Conservation (phyloP, 768 basidiomycete species). For the Tubosaeta sp. region DNA sequence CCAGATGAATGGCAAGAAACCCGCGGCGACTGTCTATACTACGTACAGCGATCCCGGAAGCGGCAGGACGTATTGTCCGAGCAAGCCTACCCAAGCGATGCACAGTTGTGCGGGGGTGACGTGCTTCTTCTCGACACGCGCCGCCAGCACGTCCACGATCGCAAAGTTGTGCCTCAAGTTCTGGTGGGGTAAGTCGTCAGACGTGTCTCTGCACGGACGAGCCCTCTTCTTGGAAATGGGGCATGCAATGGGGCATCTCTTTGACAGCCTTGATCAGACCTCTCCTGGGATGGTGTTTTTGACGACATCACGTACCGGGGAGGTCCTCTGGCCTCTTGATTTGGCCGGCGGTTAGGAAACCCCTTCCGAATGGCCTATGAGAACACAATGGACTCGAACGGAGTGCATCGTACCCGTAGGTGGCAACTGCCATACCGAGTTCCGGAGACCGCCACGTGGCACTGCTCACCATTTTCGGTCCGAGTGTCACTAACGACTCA, state of each 20-base stretch:
- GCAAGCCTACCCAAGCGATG: slow-evolving; percentile 41
- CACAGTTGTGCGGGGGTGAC: slow-evolving; percentile 42
- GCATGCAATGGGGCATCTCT: slow-evolving; percentile 35
- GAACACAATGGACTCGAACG: background rate
- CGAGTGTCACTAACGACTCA: no score
- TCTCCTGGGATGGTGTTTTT: slow-evolving; percentile 27
- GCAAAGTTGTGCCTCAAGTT: slow-evolving; percentile 41
- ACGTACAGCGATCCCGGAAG: slow-evolving; percentile 46
- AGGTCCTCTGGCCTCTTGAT: slow-evolving; percentile 39
- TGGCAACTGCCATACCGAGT: slow-evolving; percentile 54
- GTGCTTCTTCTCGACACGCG: slow-evolving; percentile 39
- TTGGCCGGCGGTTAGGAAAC: slow-evolving; percentile 49
- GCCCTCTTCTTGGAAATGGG: slow-evolving; percentile 46
- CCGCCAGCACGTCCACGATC: slow-evolving; percentile 39
- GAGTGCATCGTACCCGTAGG: slow-evolving; percentile 45
- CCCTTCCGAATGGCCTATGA: slow-evolving; percentile 48
- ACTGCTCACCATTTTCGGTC: no score
- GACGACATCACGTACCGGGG: slow-evolving; percentile 16
- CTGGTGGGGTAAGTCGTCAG: slow-evolving; percentile 10
- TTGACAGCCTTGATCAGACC: no score
- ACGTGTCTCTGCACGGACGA: background rate
- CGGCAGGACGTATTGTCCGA: slow-evolving; percentile 43
- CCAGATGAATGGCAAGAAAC: background rate
- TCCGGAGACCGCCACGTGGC: no score
- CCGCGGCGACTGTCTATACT: background rate